A percentile compares a stretch with the other conserved stretches of the same genome.
Evolutionary conservation across 1,139 yeast species (phyloP).

Genomic region (Pichia sp.): DNA sequence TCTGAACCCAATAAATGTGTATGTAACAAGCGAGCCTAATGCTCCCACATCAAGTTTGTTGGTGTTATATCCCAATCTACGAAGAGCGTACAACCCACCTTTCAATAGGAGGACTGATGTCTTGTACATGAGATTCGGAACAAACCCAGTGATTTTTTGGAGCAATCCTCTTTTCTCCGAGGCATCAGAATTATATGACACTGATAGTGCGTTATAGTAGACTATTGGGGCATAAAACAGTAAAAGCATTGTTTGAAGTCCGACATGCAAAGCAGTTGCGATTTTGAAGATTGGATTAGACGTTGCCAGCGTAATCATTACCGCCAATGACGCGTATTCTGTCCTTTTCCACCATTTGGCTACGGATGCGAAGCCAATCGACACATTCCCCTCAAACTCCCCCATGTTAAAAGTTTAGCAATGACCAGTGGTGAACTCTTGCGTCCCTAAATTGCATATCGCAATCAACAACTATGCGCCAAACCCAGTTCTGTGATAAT

Average conservation of each 20-base stretch:
- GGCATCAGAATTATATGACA: background rate
- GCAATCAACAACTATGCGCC: slow-evolving; percentile 7
- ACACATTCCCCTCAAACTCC: background rate
- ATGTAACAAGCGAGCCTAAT: slow-evolving; percentile 16
- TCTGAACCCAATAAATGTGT: slow-evolving; percentile 19
- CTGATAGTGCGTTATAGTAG: slow-evolving; percentile 13
- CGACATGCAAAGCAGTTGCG: slow-evolving; percentile 23
- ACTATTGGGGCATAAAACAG: slow-evolving; percentile 19
- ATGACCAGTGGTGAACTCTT: too few species aligned
- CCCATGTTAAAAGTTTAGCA: too few species aligned
- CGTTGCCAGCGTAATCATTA: slow-evolving; percentile 13
- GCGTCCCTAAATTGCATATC: background rate
- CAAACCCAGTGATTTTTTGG: slow-evolving; percentile 12
- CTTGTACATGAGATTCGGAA: slow-evolving; percentile 18
- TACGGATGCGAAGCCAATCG: slow-evolving; percentile 1
- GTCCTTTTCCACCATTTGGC: slow-evolving; percentile 12
- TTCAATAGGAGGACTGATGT: slow-evolving; percentile 3
- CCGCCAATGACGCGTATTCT: slow-evolving; percentile 8
- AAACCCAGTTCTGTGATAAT: too few species aligned
- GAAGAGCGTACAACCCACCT: background rate
- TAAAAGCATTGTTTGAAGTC: slow-evolving; percentile 17
- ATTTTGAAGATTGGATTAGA: slow-evolving; percentile 23
- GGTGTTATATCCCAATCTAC: background rate
- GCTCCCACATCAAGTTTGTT: background rate
- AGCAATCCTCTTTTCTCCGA: slow-evolving; percentile 12